These are phyloP conservation scores for Alisma plantagoaquatica DNA, from an alignment of 106 monocot species.

Conservation along the genomic window DNA sequence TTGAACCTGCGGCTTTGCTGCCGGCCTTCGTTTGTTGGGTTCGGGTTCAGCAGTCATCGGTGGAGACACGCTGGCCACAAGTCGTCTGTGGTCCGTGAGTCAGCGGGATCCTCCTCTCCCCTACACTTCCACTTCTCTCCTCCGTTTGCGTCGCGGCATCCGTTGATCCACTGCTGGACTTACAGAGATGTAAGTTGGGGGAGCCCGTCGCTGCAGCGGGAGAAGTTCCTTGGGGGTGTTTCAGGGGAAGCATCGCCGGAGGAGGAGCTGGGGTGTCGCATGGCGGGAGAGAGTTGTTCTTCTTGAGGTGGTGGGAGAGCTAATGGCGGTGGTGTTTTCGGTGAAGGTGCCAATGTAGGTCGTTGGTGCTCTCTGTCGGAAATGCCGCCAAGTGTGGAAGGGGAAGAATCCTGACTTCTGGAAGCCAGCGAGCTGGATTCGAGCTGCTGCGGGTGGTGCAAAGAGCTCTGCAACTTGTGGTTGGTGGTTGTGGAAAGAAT, in stretches of 20 bases:
- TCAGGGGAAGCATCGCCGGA: constrained; percentile 20
- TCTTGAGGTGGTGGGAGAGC: constrained; percentile 2
- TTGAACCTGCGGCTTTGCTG: too few species aligned
- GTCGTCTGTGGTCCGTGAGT: too few species aligned
- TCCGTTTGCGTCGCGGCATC: constrained; percentile 39
- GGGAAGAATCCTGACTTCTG: constrained; percentile 11
- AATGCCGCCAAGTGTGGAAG: constrained; percentile 11
- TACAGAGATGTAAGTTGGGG: neutral
- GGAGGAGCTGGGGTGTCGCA: constrained; percentile 2
- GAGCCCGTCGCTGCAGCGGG: constrained; percentile 6
- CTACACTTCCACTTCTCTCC: neutral
- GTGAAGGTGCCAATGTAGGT: neutral
- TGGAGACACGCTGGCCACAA: constrained; percentile 1
- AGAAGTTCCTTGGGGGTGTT: constrained; percentile 4
- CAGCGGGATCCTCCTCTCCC: too few species aligned
- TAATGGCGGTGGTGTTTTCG: constrained; percentile 4
- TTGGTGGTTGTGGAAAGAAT: neutral
- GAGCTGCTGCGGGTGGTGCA: constrained; percentile 1
- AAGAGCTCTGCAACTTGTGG: neutral
- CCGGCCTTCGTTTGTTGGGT: too few species aligned
- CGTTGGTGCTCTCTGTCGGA: constrained; percentile 10
- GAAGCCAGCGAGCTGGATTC: neutral
- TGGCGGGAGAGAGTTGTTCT: constrained; percentile 10
- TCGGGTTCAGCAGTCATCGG: too few species aligned
- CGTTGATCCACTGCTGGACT: constrained; percentile 9